Evolutionary conservation across 202 grass and related monocot genomes (phyloP), one percentile per base, ranked within the genome.

Genomic region (Panicum virgatum): DNA sequence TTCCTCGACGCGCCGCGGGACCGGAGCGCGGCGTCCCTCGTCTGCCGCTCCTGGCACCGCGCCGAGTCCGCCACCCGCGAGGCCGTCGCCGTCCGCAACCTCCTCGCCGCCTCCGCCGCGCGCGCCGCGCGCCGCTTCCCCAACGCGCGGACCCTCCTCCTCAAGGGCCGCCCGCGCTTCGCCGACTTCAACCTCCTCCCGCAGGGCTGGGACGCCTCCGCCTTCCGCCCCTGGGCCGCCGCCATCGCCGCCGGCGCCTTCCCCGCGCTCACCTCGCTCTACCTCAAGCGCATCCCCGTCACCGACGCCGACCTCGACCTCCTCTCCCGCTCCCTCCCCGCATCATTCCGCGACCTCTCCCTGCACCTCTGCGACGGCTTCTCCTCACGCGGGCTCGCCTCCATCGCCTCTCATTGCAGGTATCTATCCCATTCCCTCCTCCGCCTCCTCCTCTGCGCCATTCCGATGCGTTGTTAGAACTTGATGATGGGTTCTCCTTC

Each of bases 351-450:
- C 25, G 92, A 93, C 45, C 79, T 98, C 83, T 83, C 89, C 20
- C 76, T 98, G 57, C 68, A 91, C 73, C 94, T 92, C 81, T 98
- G 96, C 60, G 96, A 98, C 34, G 92, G 96, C 29, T 98, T 98
- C 84, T 82, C 90, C 65, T 91, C 96, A 9, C 57, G 9, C 15
- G 96, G 92, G 15, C 96, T 98, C 66, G 89, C 85, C 58, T 72
- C 87, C 77, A 26, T 98, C 40, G 87, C 89, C 26, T 80, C 92
- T 82, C 89, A 88, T 86, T 98, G 90, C 92, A 98, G 84, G 96
- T 95, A 63, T 87, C 37, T 45, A 19, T 20, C 18, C 53, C 27
- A n/a, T n/a, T 9, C n/a, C n/a, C n/a, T n/a, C 43, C 27, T 2
- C 10, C 59, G 20, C 34, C n/a, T 20, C 52, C 1, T 82, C 66